Base-by-base conservation (phyloP, 2,329 filamentous ascomycete genomes). In the Aquanectria penicillioides region DNA sequence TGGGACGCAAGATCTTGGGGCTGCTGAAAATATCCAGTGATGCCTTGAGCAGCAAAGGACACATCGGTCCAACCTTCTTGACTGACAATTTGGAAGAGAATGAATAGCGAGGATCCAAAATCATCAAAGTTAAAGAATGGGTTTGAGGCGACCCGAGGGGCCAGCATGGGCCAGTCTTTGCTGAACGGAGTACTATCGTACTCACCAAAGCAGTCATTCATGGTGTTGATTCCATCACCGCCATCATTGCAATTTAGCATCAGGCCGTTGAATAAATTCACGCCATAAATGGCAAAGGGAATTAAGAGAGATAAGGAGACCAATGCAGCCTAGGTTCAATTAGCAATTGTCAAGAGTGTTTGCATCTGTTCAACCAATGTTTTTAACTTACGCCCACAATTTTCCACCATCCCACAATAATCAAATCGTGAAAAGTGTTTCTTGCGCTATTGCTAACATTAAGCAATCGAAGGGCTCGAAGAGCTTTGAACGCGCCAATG, bases 61-160 rank as follows among this genome's bases (percentile, higher is more conserved):
- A 97, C 93, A 73, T 97, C 93, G 10, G 89, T 89, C 95, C 96
- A 99, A 28, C 95, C 95, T 81, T 99, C 96, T 75, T 99, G 95
- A 49, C 94, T 98, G 36, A 98, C 94, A 76, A 99, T 97, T 75
- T 98, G 94, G 79, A 97, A 99, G 59, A 99, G 90, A 61, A 97
- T 96, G 79, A 98, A 98, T 28, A 99, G 83, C 0, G 94, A 91
- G 51, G 92, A 86, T n/a, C 90, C 92, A 70, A 99, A 99, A 72
- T 96, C 91, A 75, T 99, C 95, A 72, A 99, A 99, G 74, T 90
- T 90, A 77, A 90, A 98, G 72, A 87, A 97, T 0, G 89, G 87
- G 69, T 99, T 98, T 2, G 86, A 77, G 10, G 90, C 93, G 41
- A 90, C 87, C 52, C 95, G 87, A 6, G 95, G 95, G 2, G 93